These are phyloP conservation scores for Coemansia sp. DNA, from an alignment of 192 early-diverging fungal species.

Conservation along the genomic window DNA sequence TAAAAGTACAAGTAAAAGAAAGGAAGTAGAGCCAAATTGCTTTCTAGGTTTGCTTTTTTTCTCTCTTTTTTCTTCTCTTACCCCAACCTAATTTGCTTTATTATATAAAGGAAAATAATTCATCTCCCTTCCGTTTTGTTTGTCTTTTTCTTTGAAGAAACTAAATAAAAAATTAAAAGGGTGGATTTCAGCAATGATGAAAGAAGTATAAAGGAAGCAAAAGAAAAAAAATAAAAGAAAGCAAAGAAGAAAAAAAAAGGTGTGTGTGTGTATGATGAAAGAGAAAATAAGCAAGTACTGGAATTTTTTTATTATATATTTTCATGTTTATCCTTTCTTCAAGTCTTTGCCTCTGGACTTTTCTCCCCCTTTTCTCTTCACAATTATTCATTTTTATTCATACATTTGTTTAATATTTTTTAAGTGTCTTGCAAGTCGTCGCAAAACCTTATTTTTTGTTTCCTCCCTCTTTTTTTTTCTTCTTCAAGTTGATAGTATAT, in stretches of 20 bases:
- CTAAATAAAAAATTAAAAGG: slow-evolving; percentile 6
- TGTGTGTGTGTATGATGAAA: neutral
- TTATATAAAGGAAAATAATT: neutral
- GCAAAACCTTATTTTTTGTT: neutral
- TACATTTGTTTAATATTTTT: neutral
- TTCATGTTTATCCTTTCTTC: slow-evolving; percentile 3
- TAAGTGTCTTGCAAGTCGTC: neutral
- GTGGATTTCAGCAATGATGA: neutral
- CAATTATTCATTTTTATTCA: neutral
- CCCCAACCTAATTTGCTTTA: neutral
- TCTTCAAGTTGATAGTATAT: too few relatives aligned
- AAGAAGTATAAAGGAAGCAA: neutral
- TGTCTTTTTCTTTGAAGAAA: slow-evolving; percentile 6
- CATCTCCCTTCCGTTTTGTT: neutral
- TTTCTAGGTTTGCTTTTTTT: neutral
- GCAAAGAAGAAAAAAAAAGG: neutral
- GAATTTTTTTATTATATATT: slow-evolving; percentile 3
- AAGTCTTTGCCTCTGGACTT: slow-evolving; percentile 15
- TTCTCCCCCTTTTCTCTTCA: slow-evolving; percentile 9
- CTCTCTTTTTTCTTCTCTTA: neutral
- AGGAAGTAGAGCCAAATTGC: neutral
- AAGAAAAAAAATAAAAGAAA: neutral
- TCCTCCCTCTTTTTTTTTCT: neutral
- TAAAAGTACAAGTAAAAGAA: neutral
- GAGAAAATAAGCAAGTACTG: neutral